These are phyloP conservation scores for Coelastrella sp. DNA, from an alignment of 139 green algal species.

Conservation along the genomic window DNA sequence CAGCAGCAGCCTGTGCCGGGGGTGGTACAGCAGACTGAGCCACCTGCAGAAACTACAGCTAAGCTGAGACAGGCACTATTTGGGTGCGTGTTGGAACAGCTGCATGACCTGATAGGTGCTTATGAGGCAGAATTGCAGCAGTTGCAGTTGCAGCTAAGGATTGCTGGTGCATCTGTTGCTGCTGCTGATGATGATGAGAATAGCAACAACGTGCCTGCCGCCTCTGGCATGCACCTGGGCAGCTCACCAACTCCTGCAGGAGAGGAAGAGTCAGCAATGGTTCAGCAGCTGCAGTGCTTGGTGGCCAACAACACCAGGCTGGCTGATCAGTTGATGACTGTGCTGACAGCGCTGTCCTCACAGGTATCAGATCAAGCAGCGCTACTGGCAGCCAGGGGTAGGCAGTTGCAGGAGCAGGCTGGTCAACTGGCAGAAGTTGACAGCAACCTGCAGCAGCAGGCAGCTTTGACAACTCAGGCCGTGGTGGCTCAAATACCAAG, in stretches of 20 bases:
- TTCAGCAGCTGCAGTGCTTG: background rate
- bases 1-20: no score
- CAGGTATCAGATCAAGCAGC: background rate
- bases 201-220: no score
- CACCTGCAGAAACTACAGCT: background rate
- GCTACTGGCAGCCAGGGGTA: background rate
- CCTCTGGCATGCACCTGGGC: no score
- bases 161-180: background rate
- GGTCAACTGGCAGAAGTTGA: background rate
- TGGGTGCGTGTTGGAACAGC: background rate
- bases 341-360: background rate
- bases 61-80: background rate
- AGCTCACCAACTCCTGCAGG: background rate
- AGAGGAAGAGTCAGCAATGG: background rate
- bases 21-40: background rate
- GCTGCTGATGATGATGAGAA: no score
- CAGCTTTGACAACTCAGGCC: background rate
- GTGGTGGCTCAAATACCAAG: background rate
- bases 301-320: background rate
- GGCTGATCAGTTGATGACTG: background rate
- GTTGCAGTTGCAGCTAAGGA: background rate
- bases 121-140: constrained; percentile 14
- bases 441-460: constrained; percentile 1
- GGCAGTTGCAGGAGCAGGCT: constrained; percentile 6
- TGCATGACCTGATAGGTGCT: background rate